Base-by-base conservation (phyloP, 2,329 filamentous ascomycete species). In the Fusarium penzigii region DNA sequence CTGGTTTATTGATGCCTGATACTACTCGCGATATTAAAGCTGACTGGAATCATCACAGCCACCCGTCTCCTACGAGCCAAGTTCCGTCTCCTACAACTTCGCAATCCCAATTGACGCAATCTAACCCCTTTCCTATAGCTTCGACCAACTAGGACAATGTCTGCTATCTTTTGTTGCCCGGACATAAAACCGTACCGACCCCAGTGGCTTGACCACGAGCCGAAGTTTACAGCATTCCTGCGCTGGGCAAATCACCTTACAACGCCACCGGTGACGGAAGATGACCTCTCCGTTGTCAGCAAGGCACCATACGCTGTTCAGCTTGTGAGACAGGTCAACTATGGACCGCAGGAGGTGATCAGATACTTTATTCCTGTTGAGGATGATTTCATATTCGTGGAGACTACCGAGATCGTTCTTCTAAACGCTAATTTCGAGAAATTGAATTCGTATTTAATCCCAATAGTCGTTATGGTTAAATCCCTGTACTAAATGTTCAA, bases 281-380 rank as follows among this genome's bases (percentile, higher is more conserved):
- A 17, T 6, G 29, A 50, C 14, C 25, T 50, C 20, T 25, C 20
- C 3, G 12, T 38, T 17, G 36, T 45, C 1, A 17, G 6, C 8
- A 29, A 16, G 13, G 32, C 44, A 11, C 39, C 46, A 3, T 56
- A 34, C 12, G 53, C 53, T 5, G 42, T 56, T 0, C 53, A 56
- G 5, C 53, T 56, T 38, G 53, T 56, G 8, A 44, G 42, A 8
- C 53, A 56, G n/a, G 45, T 53, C 29, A 56, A 56, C 39, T 56
- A 39, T 41, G 53, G 53, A 6, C 42, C 51, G 4, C 51, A 51
- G 9, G 53, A 56, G 20, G 29, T 25, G 1, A 56, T 46, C 39
- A 51, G 53, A 11, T 56, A 56, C 12, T 56, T 56, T 32, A 13
- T 53, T 17, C 45, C 53, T 11, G 11, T 41, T 6, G n/a, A 20